Percentiles rank a stretch among this genome's conserved stretches.
Conservation (phyloP, 2,329 filamentous ascomycete species). For the Aspergillus ochraceoroseus region DNA sequence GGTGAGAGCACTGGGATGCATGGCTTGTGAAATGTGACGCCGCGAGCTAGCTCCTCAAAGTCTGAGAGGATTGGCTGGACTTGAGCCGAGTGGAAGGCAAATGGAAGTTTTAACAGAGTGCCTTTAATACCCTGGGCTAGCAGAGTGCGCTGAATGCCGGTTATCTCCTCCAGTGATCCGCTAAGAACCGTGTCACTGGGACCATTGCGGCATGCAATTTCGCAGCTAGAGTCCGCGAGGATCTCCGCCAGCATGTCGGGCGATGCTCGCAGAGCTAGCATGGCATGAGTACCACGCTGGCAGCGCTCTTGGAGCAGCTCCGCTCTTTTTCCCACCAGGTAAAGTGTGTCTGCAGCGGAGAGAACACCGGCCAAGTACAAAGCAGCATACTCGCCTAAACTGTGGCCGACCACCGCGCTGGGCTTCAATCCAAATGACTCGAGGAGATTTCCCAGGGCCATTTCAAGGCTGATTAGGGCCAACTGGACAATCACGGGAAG, state of each 20-base stretch:
- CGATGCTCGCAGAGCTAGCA: slow-evolving; percentile 42
- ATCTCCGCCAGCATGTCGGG: slow-evolving; percentile 40
- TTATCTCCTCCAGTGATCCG: slow-evolving; percentile 33
- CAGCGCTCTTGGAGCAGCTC: slow-evolving; percentile 21
- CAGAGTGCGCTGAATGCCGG: slow-evolving; percentile 22
- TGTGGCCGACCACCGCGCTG: slow-evolving; percentile 42
- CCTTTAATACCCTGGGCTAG: slow-evolving; percentile 37
- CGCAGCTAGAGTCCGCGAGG: slow-evolving; percentile 28
- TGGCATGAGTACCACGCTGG: slow-evolving; percentile 25
- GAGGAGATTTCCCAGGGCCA: slow-evolving; percentile 36
- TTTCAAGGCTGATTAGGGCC: slow-evolving; percentile 39
- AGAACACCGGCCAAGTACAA: slow-evolving; percentile 26
- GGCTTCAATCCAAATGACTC: slow-evolving; percentile 37
- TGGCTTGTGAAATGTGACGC: slow-evolving; percentile 38
- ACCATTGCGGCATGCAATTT: slow-evolving; percentile 41
- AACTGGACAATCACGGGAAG: slow-evolving; percentile 25
- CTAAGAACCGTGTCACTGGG: slow-evolving; percentile 38
- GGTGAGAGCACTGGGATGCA: slow-evolving; percentile 65
- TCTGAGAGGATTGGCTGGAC: slow-evolving; percentile 44
- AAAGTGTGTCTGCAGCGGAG: slow-evolving; percentile 24
- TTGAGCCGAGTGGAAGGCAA: slow-evolving; percentile 46
- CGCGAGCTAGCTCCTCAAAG: slow-evolving; percentile 35
- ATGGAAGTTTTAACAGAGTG: slow-evolving; percentile 41
- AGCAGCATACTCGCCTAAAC: slow-evolving; percentile 33
- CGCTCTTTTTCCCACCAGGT: slow-evolving; percentile 27